Base-by-base conservation (phyloP, 129 eudicot species). In the Oenanthe sinensis region DNA sequence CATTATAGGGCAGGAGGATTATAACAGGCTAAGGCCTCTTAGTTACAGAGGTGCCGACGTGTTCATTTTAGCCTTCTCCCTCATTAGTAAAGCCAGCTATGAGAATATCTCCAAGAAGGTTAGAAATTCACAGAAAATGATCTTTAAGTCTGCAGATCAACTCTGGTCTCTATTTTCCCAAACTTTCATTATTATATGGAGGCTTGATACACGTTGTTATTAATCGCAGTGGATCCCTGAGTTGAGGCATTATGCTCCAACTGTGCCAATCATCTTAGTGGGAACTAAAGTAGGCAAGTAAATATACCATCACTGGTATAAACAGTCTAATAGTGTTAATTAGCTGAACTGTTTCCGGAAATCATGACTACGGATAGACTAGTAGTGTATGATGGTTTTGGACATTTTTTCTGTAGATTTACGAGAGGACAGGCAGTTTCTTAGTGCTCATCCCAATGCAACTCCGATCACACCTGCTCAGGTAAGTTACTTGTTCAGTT, bases 31-130 rank as follows among this genome's bases (percentile, higher is more conserved):
- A 39, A 88, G 97, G 84, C 97, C 97, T 75, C 76, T 92, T 28
- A 92, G 96, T 83, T 92, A 92, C 69, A 90, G 97, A 79, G 97
- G 97, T 63, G 97, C 96, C 55, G 97, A 92, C 86, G 91, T 90
- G 13, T 92, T 92, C 77, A 48, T 92, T 22, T 80, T 92, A 71
- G 93, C 96, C 6, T 92, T 92, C 76, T 92, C 97, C 43, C 89
- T 92, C 14, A 83, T 90, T 26, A 92, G 97, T 86, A 88, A 87
- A 75, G 93, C 97, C 69, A 92, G 97, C 86, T 92, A 88, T 76
- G 97, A 92, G 79, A 92, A 92, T 82, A 88, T 92, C 44, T 77
- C 88, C 78, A 92, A 92, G 83, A 92, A 92, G 97, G 97, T 92
- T 60, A 17, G 48, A 63, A 67, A 78, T 10, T 75, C 7, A 11